Evolutionary conservation across 2,329 filamentous ascomycete species (phyloP).

Genomic region (Colletotrichum kahawae): DNA sequence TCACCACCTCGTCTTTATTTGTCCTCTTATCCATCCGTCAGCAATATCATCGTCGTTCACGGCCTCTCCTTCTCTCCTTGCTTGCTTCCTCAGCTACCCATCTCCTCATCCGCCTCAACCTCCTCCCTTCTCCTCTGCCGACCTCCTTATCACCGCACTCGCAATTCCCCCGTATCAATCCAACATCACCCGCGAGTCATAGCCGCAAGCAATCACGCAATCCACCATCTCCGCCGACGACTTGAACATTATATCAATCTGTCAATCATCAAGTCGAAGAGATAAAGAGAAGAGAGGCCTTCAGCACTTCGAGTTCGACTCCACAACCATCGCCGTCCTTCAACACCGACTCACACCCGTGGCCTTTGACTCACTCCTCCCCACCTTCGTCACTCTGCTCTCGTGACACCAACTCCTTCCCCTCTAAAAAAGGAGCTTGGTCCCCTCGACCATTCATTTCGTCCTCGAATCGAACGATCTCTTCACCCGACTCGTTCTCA

Average conservation of each 20-base stretch:
- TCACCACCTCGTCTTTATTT: background rate
- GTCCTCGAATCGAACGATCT: background rate
- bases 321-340: slow-evolving; percentile 1
- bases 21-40: background rate
- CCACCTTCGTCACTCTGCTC: slow-evolving; percentile 6
- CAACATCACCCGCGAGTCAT: slow-evolving; percentile 6
- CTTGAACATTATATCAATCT: background rate
- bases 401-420: background rate
- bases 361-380: slow-evolving; percentile 19
- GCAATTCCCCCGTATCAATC: background rate
- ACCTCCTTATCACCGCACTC: background rate
- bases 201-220: slow-evolving; percentile 20
- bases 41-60: slow-evolving; percentile 9
- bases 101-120: slow-evolving; percentile 21
- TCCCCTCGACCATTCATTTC: background rate
- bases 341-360: background rate
- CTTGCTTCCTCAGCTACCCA: slow-evolving; percentile 18
- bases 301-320: background rate
- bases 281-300: slow-evolving; percentile 19
- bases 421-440: background rate
- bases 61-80: slow-evolving; percentile 23
- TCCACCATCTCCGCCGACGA: slow-evolving; percentile 3
- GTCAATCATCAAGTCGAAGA: slow-evolving; percentile 19
- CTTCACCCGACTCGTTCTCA: background rate
- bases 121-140: background rate